Evolutionary conservation across 2,329 filamentous ascomycete genomes (phyloP).

Genomic region (Myriosclerotinia scirpicola): DNA sequence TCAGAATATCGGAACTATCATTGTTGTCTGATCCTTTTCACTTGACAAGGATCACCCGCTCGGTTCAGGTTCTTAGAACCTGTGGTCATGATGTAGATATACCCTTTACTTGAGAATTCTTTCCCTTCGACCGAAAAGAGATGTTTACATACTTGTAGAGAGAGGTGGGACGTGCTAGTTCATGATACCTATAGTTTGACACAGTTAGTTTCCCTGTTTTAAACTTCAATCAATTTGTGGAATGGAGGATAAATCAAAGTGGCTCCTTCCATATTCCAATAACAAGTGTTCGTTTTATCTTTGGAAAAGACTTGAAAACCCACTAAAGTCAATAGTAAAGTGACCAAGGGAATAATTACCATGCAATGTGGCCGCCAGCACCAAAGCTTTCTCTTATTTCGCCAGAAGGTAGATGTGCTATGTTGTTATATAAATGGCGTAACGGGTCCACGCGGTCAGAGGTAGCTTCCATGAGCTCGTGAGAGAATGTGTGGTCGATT

Average conservation of each 20-base stretch:
- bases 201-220: neutral
- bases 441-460: neutral
- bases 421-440: neutral
- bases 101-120: neutral
- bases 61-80: neutral
- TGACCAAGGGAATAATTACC: neutral
- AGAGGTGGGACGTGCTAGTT: constrained; percentile 31
- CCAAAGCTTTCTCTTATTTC: neutral
- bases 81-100: neutral
- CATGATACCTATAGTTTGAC: constrained; percentile 25
- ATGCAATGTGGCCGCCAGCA: neutral
- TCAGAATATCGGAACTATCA: no score
- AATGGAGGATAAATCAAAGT: neutral
- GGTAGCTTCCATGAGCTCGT: constrained; percentile 1
- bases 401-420: neutral
- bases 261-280: no score
- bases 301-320: neutral
- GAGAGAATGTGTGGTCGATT: neutral
- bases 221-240: neutral
- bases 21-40: no score
- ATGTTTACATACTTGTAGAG: constrained; percentile 33
- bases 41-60: no score
- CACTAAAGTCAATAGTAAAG: neutral
- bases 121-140: neutral
- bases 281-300: neutral